These are phyloP conservation scores for Starmerella bombi DNA, from an alignment of 805 yeast genomes.

Conservation along the genomic window DNA sequence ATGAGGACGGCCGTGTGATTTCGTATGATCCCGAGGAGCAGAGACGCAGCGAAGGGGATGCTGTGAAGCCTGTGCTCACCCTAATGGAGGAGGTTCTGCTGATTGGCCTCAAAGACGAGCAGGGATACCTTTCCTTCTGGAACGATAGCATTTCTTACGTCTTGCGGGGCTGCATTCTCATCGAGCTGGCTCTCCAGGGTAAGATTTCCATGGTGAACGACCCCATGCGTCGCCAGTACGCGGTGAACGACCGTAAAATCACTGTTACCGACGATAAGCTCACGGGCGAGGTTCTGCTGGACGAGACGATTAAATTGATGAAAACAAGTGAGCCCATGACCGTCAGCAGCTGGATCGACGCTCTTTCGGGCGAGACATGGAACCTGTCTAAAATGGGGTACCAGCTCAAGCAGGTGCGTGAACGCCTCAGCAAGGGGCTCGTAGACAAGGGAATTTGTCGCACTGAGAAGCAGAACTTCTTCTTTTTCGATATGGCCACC, in stretches of 20 bases:
- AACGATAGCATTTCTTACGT: conserved; percentile 95
- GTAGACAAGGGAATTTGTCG: conserved; percentile 94
- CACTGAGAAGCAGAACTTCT: conserved; percentile 89
- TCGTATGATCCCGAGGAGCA: conserved; percentile 58
- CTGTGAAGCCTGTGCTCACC: conserved; percentile 57
- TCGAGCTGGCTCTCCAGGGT: conserved; percentile 85
- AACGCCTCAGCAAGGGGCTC: conserved; percentile 86
- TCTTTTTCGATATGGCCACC: conserved; percentile 95
- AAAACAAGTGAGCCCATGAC: conserved; percentile 59
- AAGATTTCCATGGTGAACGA: conserved; percentile 82
- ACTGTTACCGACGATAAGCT: conserved; percentile 75
- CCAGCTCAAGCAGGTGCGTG: conserved; percentile 94
- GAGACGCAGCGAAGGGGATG: conserved; percentile 32
- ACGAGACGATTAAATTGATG: conserved; percentile 85
- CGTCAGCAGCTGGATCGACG: conserved; percentile 85
- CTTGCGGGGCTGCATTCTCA: conserved; percentile 79
- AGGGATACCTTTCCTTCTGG: conserved; percentile 95
- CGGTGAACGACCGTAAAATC: conserved; percentile 71
- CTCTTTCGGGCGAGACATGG: conserved; percentile 92
- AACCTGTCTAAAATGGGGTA: conserved; percentile 84
- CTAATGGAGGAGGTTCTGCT: conserved; percentile 92
- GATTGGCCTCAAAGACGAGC: conserved; percentile 87
- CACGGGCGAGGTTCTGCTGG: conserved; percentile 90
- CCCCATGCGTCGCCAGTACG: conserved; percentile 79
- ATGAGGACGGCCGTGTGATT: conserved; percentile 20